Base-by-base conservation (phyloP, 129 eudicot species). In the Flaveria linearis region DNA sequence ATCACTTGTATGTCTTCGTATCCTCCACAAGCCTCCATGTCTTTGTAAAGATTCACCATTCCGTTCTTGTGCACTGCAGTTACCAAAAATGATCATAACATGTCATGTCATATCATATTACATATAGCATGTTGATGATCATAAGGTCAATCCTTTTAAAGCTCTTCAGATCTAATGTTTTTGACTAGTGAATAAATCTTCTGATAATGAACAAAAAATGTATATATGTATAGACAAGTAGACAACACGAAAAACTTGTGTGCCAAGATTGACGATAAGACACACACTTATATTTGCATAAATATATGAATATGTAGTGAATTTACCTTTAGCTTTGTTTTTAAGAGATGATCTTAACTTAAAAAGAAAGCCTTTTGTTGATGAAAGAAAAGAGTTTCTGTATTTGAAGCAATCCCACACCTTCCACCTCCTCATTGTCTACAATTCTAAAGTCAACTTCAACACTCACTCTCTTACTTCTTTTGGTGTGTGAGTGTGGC, bases 1-100 rank as follows among this genome's bases (percentile, higher is more conserved):
- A 92, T 92, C 42, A 89, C 95, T 62, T 87, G 87, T 74, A 89
- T 91, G 76, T 91, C 97, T 75, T 61, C 80, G 68, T 91, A 92
- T 77, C 84, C 97, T 75, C 69, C 92, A 78, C 92, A 89, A 23
- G 85, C 85, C 80, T 89, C 97, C 88, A 85, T 89, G 61, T 92
- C 97, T 79, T 87, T 85, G 86, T 88, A 85, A 68, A 91, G 84
- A 77, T 70, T 85, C 79, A 87, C 81, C 65, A 91, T 55, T 42
- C 88, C 92, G 33, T 73, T 61, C 77, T 83, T 82, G 17, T 69
- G 82, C 23, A 66, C 97, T 88, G 80, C 80, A 80, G 56, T 53
- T 30, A 80, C 45, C 10, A 11, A 56, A 10, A 17, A 49, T 22
- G 2, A 9, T 7, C 4, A 67, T 46, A 36, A 0, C 41, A 36